These are phyloP conservation scores for Scheffersomyces segobiensis DNA, from an alignment of 1,139 yeast species.

Conservation along the genomic window DNA sequence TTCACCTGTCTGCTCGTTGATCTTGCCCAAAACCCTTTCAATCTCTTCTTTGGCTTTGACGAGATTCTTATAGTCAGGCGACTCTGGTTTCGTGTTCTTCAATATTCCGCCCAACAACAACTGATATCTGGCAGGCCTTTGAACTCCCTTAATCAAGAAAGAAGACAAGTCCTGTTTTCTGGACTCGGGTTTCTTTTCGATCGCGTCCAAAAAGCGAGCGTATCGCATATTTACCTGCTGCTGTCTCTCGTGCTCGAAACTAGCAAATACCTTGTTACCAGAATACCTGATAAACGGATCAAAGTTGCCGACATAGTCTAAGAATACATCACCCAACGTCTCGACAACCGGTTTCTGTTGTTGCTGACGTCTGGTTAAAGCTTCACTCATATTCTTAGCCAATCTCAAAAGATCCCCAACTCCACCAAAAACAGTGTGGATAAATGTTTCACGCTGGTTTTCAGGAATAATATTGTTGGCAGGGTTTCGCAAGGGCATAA, in stretches of 20 bases:
- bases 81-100: conserved; percentile 74
- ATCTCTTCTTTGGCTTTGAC: conserved; percentile 75
- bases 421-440: conserved; percentile 88
- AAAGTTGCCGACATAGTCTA: conserved; percentile 81
- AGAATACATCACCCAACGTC: conserved; percentile 81
- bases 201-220: conserved; percentile 90
- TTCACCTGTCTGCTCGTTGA: conserved; percentile 90
- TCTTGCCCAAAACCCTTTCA: conserved; percentile 72
- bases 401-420: conserved; percentile 84
- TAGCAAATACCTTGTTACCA: conserved; percentile 95
- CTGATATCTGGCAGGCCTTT: conserved; percentile 94
- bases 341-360: conserved; percentile 78
- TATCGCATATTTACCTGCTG: conserved; percentile 86
- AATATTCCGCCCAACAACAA: conserved; percentile 78
- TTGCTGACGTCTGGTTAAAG: conserved; percentile 85
- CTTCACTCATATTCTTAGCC: conserved; percentile 83
- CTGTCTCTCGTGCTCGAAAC: conserved; percentile 93
- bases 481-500: conserved; percentile 79
- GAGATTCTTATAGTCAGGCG: conserved; percentile 72
- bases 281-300: conserved; percentile 93
- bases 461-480: conserved; percentile 82
- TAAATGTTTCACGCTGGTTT: conserved; percentile 84
- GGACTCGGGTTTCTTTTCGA: conserved; percentile 85
- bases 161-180: conserved; percentile 90
- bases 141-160: conserved; percentile 91